A percentile compares a stretch with the other conserved stretches of the same genome.
These are phyloP conservation scores for Lasiosphaeriaceae sp. DNA, from an alignment of 495 filamentous ascomycete species.

Conservation along the genomic window DNA sequence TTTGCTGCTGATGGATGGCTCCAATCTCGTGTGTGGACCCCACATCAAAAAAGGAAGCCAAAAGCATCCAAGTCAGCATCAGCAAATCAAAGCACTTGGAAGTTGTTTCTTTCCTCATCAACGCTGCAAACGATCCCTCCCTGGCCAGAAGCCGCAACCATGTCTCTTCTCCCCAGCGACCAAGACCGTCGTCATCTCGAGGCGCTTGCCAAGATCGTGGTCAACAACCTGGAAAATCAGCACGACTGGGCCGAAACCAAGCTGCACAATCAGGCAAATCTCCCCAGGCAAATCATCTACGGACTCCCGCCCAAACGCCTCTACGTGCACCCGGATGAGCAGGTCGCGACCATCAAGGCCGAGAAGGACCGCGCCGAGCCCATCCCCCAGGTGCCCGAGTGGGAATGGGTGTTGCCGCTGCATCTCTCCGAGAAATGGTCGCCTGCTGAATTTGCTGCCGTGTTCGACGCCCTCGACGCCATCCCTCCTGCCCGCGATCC, in stretches of 20 bases:
- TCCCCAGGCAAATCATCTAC: slow-evolving; percentile 67
- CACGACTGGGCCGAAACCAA: slow-evolving; percentile 77
- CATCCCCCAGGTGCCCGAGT: slow-evolving; percentile 50
- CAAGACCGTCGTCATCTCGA: slow-evolving; percentile 11
- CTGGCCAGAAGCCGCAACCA: slow-evolving; percentile 4
- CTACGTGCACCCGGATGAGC: slow-evolving; percentile 92
- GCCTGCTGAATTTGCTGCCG: slow-evolving; percentile 64
- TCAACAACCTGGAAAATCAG: slow-evolving; percentile 79
- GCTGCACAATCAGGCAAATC: slow-evolving; percentile 48
- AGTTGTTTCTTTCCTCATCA: no score
- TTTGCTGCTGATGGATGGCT: no score
- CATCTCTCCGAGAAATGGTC: slow-evolving; percentile 81
- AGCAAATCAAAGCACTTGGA: no score
- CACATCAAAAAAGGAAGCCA: not conserved
- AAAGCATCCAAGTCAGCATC: no score
- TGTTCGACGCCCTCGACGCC: slow-evolving; percentile 71
- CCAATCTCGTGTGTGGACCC: no score
- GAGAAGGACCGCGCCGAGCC: slow-evolving; percentile 33
- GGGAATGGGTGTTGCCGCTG: slow-evolving; percentile 85
- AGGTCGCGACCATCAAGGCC: slow-evolving; percentile 69
- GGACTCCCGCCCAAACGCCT: slow-evolving; percentile 83
- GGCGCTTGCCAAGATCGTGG: slow-evolving; percentile 61
- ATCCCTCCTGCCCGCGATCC: slow-evolving; percentile 32
- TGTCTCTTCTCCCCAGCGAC: slow-evolving; percentile 11
- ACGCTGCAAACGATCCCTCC: no score